phyloP scores from a whole-genome alignment of 2,329 filamentous ascomycete genomes.

The Colletotrichum gloeosporioides region DNA sequence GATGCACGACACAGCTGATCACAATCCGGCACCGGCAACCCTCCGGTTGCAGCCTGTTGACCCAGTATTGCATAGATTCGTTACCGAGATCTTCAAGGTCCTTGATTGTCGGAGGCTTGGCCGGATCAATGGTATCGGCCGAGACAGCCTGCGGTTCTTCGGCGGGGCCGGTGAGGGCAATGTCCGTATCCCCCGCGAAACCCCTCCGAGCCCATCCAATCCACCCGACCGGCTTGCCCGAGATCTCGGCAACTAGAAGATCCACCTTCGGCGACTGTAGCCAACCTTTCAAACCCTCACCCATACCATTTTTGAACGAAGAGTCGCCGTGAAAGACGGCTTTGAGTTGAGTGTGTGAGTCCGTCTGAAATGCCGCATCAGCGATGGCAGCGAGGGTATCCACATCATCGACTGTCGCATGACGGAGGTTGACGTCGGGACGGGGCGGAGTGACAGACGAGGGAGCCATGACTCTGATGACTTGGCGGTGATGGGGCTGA shows the following conservation, averaged over 20 bases:
- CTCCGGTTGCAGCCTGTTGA: slow-evolving; percentile 28
- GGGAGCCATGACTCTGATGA: background rate
- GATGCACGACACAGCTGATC: slow-evolving; percentile 35
- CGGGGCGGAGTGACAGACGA: background rate
- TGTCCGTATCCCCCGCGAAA: slow-evolving; percentile 27
- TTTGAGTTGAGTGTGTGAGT: slow-evolving; percentile 38
- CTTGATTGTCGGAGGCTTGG: slow-evolving; percentile 23
- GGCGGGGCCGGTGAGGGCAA: slow-evolving; percentile 20
- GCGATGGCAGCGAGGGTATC: slow-evolving; percentile 33
- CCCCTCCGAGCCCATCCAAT: slow-evolving; percentile 36
- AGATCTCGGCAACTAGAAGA: slow-evolving; percentile 37
- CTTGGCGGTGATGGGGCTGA: background rate
- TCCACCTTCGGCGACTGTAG: slow-evolving; percentile 29
- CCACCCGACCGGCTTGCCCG: slow-evolving; percentile 35
- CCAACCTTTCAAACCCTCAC: slow-evolving; percentile 24
- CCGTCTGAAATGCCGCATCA: slow-evolving; percentile 34
- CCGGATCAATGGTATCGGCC: background rate
- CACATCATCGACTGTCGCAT: slow-evolving; percentile 28
- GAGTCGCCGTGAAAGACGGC: slow-evolving; percentile 31
- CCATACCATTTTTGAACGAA: slow-evolving; percentile 29
- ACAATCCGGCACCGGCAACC: slow-evolving; percentile 38
- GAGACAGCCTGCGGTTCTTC: background rate
- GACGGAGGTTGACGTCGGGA: background rate
- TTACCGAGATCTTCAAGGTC: slow-evolving; percentile 33
- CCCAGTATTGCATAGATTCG: slow-evolving; percentile 33